phyloP scores from a whole-genome alignment of 148 eudicot genomes.

The Rhododendron griersonianum region DNA sequence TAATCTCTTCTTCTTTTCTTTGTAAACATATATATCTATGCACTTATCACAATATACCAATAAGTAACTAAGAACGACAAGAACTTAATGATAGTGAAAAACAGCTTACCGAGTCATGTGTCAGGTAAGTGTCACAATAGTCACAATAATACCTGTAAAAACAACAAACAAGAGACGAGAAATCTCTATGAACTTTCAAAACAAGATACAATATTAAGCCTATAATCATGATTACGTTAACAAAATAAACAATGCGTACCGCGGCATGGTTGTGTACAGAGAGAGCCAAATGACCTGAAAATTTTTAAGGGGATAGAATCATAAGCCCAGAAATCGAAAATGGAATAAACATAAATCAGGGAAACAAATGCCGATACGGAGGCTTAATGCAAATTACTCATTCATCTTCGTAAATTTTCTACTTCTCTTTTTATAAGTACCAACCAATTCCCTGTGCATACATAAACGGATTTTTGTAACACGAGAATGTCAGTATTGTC shows the following conservation, averaged over 20 bases:
- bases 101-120: conserved; percentile 83
- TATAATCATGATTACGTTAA: not conserved
- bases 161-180: not conserved
- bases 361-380: not conserved
- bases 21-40: not conserved
- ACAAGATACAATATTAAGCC: not conserved
- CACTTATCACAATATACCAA: not conserved
- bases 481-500: not conserved
- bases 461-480: not conserved
- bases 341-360: not conserved
- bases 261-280: conserved; percentile 11
- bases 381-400: not conserved
- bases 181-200: not conserved
- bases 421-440: not conserved
- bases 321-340: not conserved
- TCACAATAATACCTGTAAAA: conserved; percentile 87
- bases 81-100: not conserved
- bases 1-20: not conserved
- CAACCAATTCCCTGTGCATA: not conserved
- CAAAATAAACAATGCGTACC: not conserved
- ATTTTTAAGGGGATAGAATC: not conserved
- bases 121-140: conserved; percentile 91
- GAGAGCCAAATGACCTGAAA: conserved; percentile 2
- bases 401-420: not conserved
- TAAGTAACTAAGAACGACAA: not conserved